Evolutionary conservation across 345 rosid species (phyloP).

Genomic region (Noccaea caerulescens): DNA sequence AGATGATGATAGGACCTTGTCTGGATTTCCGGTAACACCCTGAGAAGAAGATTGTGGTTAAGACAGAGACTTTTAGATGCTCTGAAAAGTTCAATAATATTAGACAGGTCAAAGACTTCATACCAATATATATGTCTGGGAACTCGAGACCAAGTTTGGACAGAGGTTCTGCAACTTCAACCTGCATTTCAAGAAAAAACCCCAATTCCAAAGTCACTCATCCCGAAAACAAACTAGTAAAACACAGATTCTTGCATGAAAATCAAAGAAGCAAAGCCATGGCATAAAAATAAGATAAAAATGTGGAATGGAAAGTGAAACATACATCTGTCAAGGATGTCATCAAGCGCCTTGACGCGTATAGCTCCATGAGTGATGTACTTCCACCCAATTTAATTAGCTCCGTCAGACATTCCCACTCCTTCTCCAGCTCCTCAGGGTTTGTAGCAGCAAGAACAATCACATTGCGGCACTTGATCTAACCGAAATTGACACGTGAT

Average conservation of each 20-base stretch:
- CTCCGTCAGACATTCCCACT: conserved; percentile 87
- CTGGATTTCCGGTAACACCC: conserved; percentile 84
- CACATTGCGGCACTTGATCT: conserved; percentile 89
- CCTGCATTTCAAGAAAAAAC: conserved; percentile 54
- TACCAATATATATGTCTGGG: conserved; percentile 87
- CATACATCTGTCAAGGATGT: conserved; percentile 75
- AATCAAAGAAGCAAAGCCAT: conserved; percentile 2
- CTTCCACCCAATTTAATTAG: conserved; percentile 54
- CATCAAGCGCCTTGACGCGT: conserved; percentile 51
- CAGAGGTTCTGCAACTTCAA: conserved; percentile 78
- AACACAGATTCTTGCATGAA: conserved; percentile 2
- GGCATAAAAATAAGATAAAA: not conserved
- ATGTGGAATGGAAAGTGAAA: not conserved
- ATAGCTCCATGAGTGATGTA: conserved; percentile 58
- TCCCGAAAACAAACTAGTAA: not conserved
- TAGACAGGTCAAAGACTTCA: conserved; percentile 20
- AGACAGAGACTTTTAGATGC: conserved; percentile 11
- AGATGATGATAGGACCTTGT: conserved; percentile 62
- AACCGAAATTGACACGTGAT: conserved; percentile 25
- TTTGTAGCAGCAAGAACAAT: conserved; percentile 80
- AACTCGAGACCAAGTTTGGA: conserved; percentile 83
- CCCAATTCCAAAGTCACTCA: conserved; percentile 2
- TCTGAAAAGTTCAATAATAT: conserved; percentile 7
- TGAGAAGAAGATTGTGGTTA: conserved; percentile 44
- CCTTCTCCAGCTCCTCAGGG: conserved; percentile 66